These are phyloP conservation scores for Verbena officinalis DNA, from an alignment of 257 asterid species.

Conservation along the genomic window DNA sequence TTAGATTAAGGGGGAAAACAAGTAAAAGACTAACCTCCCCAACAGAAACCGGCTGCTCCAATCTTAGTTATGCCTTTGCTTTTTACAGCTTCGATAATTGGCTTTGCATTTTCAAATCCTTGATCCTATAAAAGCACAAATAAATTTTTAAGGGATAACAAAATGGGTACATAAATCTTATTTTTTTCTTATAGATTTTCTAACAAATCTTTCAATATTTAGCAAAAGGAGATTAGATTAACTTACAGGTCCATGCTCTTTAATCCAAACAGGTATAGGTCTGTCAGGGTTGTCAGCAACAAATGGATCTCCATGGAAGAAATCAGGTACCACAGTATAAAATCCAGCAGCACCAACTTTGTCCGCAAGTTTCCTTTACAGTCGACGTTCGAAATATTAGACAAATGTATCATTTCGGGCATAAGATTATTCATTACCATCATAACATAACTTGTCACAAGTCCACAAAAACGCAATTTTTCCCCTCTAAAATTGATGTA, in stretches of 20 bases:
- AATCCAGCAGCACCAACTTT: slow-evolving; percentile 66
- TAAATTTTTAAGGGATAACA: not conserved
- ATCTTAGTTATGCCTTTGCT: slow-evolving; percentile 56
- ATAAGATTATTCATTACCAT: not conserved
- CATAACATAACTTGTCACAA: not conserved
- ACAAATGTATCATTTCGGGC: too few relatives aligned
- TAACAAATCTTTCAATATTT: too few relatives aligned
- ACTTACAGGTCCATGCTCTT: slow-evolving; percentile 65
- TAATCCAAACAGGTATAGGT: slow-evolving; percentile 49
- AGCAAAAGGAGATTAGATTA: not conserved
- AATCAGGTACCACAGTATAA: slow-evolving; percentile 65
- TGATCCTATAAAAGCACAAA: slow-evolving; percentile 41
- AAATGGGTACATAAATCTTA: not conserved
- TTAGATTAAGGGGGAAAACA: not conserved
- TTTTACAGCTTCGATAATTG: slow-evolving; percentile 58
- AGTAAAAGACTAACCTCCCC: slow-evolving; percentile 56
- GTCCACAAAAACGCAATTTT: not conserved
- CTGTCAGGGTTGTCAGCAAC: slow-evolving; percentile 29
- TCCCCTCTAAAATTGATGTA: too few relatives aligned
- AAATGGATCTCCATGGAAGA: slow-evolving; percentile 55
- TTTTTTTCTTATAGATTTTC: not conserved
- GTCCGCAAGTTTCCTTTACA: slow-evolving; percentile 64
- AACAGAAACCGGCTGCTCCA: slow-evolving; percentile 74
- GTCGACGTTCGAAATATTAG: not conserved
- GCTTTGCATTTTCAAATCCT: slow-evolving; percentile 61